Evolutionary conservation across 2,329 filamentous ascomycete species (phyloP), one percentile per base, ranked within the genome.

Genomic region (Cryphonectria nitschkei): DNA sequence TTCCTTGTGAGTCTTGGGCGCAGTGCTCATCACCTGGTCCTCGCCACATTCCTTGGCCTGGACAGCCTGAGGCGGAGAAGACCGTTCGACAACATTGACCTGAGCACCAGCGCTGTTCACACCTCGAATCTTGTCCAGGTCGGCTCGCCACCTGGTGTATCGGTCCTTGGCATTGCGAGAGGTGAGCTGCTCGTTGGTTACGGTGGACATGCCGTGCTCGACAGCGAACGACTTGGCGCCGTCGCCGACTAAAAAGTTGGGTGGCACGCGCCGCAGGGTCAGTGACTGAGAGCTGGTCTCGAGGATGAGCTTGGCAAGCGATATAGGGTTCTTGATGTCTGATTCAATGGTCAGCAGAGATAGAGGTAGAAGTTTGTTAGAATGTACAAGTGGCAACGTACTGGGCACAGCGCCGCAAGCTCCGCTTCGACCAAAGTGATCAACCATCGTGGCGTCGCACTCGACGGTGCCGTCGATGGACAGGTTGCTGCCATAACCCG

Each of bases 321-420:
- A 92, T 52, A 99, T 95, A 0, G 96, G 96, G 75, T 99, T 99
- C 75, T 92, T 95, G 78, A 99, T 90, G 77, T 95, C 94, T 97
- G n/a, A 2, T 32, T 9, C 16, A 22, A 68, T 29, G 16, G n/a
- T 50, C 58, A 26, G 34, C 16, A 61, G 19, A 14, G 7, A 6
- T 22, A 26, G 9, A 22, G 2, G 19, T 13, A 22, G 7, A n/a
- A 29, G 3, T 2, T 37, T 34, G 61, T 29, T 34, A 4, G 60
- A 13, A 46, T 9, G 86, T 22, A 8, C 26, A 26, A 43, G n/a
- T 29, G 14, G 14, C 14, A 63, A 46, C 93, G 80, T 84, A 98
- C 95, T 92, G 73, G 93, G 88, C 60, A 96, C 93, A 60, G 96
- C 95, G 75, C 96, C 97, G 75, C 94, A 97, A 58, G 94, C 96